Evolutionary conservation across 768 basidiomycete genomes (phyloP).

Genomic region (Harrya chromipes): DNA sequence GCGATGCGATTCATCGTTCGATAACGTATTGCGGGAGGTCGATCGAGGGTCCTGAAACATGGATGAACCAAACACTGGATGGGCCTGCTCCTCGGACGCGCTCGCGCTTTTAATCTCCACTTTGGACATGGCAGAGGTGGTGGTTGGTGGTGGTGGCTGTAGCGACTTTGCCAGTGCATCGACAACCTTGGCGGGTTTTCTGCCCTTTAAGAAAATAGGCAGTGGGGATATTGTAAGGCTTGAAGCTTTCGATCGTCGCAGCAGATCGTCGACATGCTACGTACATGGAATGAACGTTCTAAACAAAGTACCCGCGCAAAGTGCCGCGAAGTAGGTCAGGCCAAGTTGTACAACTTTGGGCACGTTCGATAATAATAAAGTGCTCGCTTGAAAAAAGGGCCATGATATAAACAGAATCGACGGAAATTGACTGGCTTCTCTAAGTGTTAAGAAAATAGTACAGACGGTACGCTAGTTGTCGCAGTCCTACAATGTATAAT

Average conservation of each 20-base stretch:
- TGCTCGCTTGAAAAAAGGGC: too few relatives aligned
- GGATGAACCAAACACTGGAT: too few relatives aligned
- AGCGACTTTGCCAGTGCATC: not conserved
- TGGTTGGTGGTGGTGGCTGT: too few relatives aligned
- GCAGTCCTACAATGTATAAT: conserved; percentile 7
- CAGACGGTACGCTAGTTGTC: conserved; percentile 22
- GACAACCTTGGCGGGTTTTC: not conserved
- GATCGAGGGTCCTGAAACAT: too few relatives aligned
- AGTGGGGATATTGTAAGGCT: not conserved
- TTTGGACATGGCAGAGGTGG: too few relatives aligned
- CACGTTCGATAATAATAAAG: too few relatives aligned
- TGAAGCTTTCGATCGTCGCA: conserved; percentile 2
- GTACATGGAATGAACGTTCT: not conserved
- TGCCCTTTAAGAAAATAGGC: conserved; percentile 1
- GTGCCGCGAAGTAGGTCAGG: too few relatives aligned
- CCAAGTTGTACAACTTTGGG: not conserved
- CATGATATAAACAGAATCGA: conserved; percentile 1
- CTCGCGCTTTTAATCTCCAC: too few relatives aligned
- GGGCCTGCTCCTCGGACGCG: too few relatives aligned
- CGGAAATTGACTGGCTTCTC: conserved; percentile 23
- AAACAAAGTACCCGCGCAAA: too few relatives aligned
- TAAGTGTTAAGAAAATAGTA: conserved; percentile 21
- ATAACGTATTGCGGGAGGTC: too few relatives aligned
- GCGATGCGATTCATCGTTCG: too few relatives aligned
- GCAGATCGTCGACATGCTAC: conserved; percentile 8